These are phyloP conservation scores for Lanmaoa rubissima DNA, from an alignment of 768 basidiomycete species.

Conservation along the genomic window DNA sequence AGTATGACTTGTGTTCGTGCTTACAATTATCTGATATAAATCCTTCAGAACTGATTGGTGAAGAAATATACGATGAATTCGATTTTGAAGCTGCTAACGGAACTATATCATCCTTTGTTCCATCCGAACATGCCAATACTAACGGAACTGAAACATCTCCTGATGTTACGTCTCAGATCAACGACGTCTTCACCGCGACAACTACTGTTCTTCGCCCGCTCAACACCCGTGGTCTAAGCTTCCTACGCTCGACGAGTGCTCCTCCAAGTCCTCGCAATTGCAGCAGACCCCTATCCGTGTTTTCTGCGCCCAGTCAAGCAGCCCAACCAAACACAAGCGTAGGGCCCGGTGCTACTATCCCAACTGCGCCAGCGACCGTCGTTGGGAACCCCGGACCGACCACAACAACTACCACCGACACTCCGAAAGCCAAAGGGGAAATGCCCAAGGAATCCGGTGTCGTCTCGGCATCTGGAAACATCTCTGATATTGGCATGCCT, in stretches of 20 bases:
- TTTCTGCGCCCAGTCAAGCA: slow-evolving; percentile 4
- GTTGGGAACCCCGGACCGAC: neutral
- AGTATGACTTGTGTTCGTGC: neutral
- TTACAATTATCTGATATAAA: neutral
- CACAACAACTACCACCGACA: neutral
- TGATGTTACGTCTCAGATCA: slow-evolving; percentile 4
- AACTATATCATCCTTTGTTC: slow-evolving; percentile 44
- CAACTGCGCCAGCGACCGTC: neutral
- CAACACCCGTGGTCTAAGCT: slow-evolving; percentile 46
- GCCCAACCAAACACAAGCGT: neutral
- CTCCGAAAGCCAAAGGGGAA: slow-evolving; percentile 3
- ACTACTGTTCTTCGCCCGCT: slow-evolving; percentile 38
- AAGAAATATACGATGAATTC: slow-evolving; percentile 92
- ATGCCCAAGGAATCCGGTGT: neutral
- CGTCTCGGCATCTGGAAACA: neutral
- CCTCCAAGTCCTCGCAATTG: slow-evolving; percentile 50
- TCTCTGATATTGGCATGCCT: neutral
- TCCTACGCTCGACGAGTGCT: slow-evolving; percentile 56
- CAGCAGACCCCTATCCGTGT: slow-evolving; percentile 1
- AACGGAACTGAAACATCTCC: slow-evolving; percentile 21
- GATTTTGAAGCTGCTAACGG: slow-evolving; percentile 73
- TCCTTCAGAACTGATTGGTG: slow-evolving; percentile 78
- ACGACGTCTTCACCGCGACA: slow-evolving; percentile 12
- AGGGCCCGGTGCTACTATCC: neutral
- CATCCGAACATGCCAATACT: slow-evolving; percentile 31